Evolutionary conservation across 1,284 basidiomycete genomes (phyloP).

Genomic region (Vanrija pseudolonga): DNA sequence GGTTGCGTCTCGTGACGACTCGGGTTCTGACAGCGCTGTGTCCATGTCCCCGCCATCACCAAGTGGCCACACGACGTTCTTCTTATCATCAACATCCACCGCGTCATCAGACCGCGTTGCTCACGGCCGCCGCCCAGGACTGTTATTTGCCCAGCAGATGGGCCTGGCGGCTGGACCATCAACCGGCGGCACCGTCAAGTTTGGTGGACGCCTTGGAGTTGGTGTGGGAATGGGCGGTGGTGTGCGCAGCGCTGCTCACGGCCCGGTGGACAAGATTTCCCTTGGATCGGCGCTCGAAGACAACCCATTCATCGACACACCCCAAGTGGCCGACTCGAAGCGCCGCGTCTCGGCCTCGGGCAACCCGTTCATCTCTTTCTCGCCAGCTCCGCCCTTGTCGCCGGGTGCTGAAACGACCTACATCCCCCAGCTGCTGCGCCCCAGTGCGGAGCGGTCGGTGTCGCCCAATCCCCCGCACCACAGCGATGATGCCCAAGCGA

Average conservation of each 20-base stretch:
- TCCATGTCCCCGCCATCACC: slow-evolving; percentile 24
- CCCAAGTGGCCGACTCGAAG: slow-evolving; percentile 3
- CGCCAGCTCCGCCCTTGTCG: background rate
- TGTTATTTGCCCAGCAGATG: slow-evolving; percentile 46
- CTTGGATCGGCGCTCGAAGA: slow-evolving; percentile 19
- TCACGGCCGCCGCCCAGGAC: slow-evolving; percentile 32
- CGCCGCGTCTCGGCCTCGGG: background rate
- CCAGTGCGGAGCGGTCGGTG: slow-evolving; percentile 10
- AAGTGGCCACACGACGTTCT: slow-evolving; percentile 37
- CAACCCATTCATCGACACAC: slow-evolving; percentile 38
- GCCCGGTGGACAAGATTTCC: slow-evolving; percentile 27
- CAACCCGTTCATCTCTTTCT: background rate
- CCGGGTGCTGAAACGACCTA: slow-evolving; percentile 15
- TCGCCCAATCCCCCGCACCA: slow-evolving; percentile 6
- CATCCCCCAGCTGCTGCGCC: slow-evolving; percentile 12
- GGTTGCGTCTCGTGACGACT: slow-evolving; percentile 5
- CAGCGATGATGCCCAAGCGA: background rate
- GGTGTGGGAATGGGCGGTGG: slow-evolving; percentile 44
- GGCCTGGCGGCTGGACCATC: slow-evolving; percentile 22
- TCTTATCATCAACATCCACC: slow-evolving; percentile 22
- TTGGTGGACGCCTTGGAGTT: slow-evolving; percentile 25
- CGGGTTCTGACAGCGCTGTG: background rate
- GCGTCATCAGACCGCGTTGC: slow-evolving; percentile 9
- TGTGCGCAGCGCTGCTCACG: slow-evolving; percentile 16
- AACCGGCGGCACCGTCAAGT: slow-evolving; percentile 2